A percentile compares a stretch with the other conserved stretches of the same genome.
Evolutionary conservation across 257 asterid genomes (phyloP).

Genomic region (Nyctanthes arbortristis): DNA sequence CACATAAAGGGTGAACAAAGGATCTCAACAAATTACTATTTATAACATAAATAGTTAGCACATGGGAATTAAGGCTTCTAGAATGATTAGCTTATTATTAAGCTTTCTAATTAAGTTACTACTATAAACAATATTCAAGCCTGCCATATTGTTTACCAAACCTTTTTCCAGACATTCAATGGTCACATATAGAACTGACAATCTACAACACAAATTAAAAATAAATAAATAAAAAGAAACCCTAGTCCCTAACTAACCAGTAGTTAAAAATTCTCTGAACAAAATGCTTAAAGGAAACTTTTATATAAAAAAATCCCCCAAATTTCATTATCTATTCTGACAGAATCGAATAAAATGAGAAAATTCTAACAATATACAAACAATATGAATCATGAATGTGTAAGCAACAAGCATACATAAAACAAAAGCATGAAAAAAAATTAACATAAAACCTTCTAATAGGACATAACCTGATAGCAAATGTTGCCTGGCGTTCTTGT

Average conservation of each 20-base stretch:
- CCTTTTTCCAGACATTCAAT: conserved; percentile 4
- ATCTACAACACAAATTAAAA: background rate
- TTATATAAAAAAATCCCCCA: no score
- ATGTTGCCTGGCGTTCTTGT: background rate
- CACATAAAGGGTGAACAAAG: no score
- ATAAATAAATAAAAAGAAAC: no score
- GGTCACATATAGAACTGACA: background rate
- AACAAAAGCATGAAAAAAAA: background rate
- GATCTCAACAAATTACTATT: no score
- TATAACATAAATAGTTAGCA: no score
- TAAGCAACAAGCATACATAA: background rate
- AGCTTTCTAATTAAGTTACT: conserved; percentile 16
- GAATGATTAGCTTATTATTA: background rate
- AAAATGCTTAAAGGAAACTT: no score
- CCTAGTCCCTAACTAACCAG: no score
- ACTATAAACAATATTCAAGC: background rate
- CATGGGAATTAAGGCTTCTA: conserved; percentile 4
- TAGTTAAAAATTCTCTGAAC: no score
- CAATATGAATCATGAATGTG: background rate
- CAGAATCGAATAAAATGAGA: background rate
- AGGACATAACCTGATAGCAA: conserved; percentile 4
- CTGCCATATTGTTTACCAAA: conserved; percentile 10
- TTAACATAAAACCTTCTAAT: background rate
- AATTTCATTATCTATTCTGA: no score
- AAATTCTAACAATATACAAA: background rate